These are phyloP conservation scores for Colletotrichum musae DNA, from an alignment of 2,329 filamentous ascomycete species.

Conservation along the genomic window DNA sequence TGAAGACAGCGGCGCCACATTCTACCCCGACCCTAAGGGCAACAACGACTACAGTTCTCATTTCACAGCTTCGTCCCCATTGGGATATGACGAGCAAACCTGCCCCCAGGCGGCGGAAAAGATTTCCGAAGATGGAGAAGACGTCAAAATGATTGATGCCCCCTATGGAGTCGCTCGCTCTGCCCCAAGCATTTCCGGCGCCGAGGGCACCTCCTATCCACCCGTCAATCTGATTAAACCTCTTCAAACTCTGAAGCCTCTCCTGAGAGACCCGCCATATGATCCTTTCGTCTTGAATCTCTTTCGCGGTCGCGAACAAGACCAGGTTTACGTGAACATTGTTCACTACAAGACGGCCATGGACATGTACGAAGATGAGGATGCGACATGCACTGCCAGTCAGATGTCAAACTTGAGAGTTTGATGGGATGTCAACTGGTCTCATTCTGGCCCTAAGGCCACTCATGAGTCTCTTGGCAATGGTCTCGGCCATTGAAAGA, in stretches of 20 bases:
- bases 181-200: neutral
- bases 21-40: neutral
- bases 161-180: too few relatives aligned
- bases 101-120: neutral
- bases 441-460: neutral
- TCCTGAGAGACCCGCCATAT: conserved; percentile 40
- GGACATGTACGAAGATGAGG: conserved; percentile 46
- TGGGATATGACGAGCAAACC: neutral
- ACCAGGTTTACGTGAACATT: conserved; percentile 44
- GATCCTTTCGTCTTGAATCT: conserved; percentile 42
- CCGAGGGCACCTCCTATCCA: neutral
- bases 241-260: conserved; percentile 40
- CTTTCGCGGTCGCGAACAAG: conserved; percentile 37
- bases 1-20: neutral
- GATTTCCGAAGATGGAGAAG: too few relatives aligned
- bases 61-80: neutral
- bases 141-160: neutral
- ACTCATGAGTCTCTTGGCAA: neutral
- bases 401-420: neutral
- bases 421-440: neutral
- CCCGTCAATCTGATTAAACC: conserved; percentile 4
- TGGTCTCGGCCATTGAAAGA: neutral
- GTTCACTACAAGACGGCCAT: conserved; percentile 45
- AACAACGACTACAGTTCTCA: neutral
- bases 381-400: neutral